phyloP scores from a whole-genome alignment of 495 filamentous ascomycete genomes.

The Aspergillus cristatus region DNA sequence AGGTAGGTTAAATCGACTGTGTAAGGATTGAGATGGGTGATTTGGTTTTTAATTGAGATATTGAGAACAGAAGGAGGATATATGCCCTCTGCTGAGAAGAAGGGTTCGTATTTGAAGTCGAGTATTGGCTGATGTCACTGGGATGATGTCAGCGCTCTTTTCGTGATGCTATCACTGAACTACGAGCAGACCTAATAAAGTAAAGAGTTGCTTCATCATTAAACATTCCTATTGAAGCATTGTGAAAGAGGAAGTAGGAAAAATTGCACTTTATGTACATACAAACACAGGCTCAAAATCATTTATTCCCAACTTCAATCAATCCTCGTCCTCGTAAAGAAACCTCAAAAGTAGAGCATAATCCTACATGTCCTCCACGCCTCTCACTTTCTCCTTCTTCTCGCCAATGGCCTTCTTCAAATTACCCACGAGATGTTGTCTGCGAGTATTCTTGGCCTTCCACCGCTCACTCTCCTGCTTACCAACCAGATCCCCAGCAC shows the following conservation, averaged over 20 bases:
- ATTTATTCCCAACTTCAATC: too few relatives aligned
- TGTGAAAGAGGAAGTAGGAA: too few relatives aligned
- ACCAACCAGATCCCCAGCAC: conserved; percentile 24
- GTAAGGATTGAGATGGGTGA: too few relatives aligned
- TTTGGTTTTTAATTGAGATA: too few relatives aligned
- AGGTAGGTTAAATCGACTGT: too few relatives aligned
- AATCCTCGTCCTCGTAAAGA: neutral
- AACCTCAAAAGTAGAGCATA: conserved; percentile 3
- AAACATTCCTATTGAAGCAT: too few relatives aligned
- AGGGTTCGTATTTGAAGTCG: too few relatives aligned
- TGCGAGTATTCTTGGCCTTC: conserved; percentile 46
- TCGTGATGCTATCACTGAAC: neutral
- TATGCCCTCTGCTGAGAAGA: too few relatives aligned
- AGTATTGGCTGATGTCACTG: conserved; percentile 5
- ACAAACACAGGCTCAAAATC: conserved; percentile 1
- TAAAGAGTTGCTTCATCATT: too few relatives aligned
- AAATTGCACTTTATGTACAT: too few relatives aligned
- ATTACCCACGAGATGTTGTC: conserved; percentile 42
- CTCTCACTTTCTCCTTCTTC: conserved; percentile 27
- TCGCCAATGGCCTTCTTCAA: conserved; percentile 32
- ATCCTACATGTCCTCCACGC: conserved; percentile 26
- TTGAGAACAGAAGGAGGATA: too few relatives aligned
- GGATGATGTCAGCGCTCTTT: conserved; percentile 5
- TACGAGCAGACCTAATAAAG: too few relatives aligned
- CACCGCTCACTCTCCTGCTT: conserved; percentile 49